Conservation (phyloP, 805 yeast species). For the Metahyphopichia silvanorum region DNA sequence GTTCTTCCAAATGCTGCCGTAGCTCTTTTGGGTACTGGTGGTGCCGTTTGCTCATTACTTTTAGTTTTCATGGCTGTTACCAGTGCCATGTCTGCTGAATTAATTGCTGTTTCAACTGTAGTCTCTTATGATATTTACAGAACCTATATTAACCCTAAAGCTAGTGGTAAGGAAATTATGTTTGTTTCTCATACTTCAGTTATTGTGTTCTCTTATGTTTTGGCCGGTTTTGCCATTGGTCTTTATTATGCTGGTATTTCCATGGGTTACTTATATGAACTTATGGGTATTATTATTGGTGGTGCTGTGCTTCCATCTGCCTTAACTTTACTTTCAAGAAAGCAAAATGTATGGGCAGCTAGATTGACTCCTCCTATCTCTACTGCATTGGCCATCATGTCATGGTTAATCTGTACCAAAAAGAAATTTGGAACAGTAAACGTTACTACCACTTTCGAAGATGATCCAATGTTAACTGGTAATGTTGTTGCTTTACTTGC, state of each 20-base stretch:
- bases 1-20: slow-evolving; percentile 78
- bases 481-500: slow-evolving; percentile 78
- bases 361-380: slow-evolving; percentile 76
- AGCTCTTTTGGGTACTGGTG: slow-evolving; percentile 81
- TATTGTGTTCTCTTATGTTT: slow-evolving; percentile 50
- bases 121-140: slow-evolving; percentile 84
- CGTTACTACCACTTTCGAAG: slow-evolving; percentile 62
- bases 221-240: slow-evolving; percentile 85
- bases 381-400: slow-evolving; percentile 65
- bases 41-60: slow-evolving; percentile 78
- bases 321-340: slow-evolving; percentile 59
- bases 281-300: slow-evolving; percentile 88
- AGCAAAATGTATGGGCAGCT: slow-evolving; percentile 69
- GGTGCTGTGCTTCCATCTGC: slow-evolving; percentile 81
- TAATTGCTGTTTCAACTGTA: slow-evolving; percentile 83
- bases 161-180: slow-evolving; percentile 71
- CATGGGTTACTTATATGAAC: slow-evolving; percentile 82
- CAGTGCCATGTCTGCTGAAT: slow-evolving; percentile 87
- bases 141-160: slow-evolving; percentile 74
- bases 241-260: slow-evolving; percentile 76
- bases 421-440: slow-evolving; percentile 27
- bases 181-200: slow-evolving; percentile 66
- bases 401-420: slow-evolving; percentile 44
- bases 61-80: slow-evolving; percentile 91
- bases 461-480: slow-evolving; percentile 87